Base-by-base conservation (phyloP, 805 yeast genomes). In the Teunomyces kruisii region DNA sequence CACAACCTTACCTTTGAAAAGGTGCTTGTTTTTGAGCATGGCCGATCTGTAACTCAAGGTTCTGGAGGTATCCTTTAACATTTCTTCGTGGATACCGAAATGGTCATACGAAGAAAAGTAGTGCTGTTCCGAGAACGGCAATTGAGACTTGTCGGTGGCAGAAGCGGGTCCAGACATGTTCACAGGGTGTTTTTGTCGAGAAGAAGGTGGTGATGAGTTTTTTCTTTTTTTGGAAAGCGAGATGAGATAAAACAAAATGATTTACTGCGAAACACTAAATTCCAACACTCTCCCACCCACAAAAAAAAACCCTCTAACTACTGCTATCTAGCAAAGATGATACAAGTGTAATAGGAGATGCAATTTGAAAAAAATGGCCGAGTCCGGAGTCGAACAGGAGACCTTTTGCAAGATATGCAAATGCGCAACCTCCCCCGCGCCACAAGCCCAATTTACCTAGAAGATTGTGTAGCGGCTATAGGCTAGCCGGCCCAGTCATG, bases 31-130 rank as follows among this genome's bases (percentile, higher is more conserved):
- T 66, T 88, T 89, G 72, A 82, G 81, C 66, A 94, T 94, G 44
- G 97, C 96, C 51, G 86, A 85, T 59, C 98, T 78, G 72, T 94
- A 94, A 27, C 96, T 80, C 50, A 90, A 71, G 7, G 99, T 94
- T 67, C 99, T 83, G 22, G 89, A 88, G 42, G 88, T 79, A 66
- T 94, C 99, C 70, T 94, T 96, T 58, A 94, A 81, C 99, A 94
- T 94, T 70, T 92, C 98, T 70, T 95, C 99, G 64, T 94, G 99
- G 61, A 94, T 94, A 43, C 97, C 96, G 61, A 89, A 90, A 64
- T 94, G 98, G 65, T 92, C 97, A 61, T 94, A 94, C 2, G 98
- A 92, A 42, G 84, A 78, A 73, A 94, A 94, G 70, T 94, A 94
- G 67, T 92, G 98, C 70, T 90, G 95, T 62, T 92, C 98, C 39